Base-by-base conservation (phyloP, 2,329 filamentous ascomycete genomes). In the Sarocladiaceae sp. region DNA sequence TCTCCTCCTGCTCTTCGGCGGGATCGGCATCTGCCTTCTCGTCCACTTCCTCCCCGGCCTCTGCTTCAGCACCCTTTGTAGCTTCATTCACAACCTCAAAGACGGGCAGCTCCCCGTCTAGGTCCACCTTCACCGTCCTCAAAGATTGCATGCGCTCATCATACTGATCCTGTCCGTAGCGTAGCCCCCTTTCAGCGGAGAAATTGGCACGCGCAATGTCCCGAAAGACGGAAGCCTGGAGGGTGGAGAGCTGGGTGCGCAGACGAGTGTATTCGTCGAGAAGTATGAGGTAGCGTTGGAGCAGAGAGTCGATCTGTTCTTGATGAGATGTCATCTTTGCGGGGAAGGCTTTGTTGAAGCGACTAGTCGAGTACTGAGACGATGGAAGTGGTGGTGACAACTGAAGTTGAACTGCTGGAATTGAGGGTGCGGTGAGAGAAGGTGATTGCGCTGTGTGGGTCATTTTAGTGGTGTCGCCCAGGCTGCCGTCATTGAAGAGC, bases 181-280 rank as follows among this genome's bases (percentile, higher is more conserved):
- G 75, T 55, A 82, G 65, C 28, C 84, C 79, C 12, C 80, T 73
- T 62, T 82, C 75, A n/a, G 80, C 82, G 25, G 80, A 73, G 67
- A 89, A 91, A 69, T 91, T 90, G 55, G 88, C 88, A 53, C 87
- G 80, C n/a, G 88, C 85, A 36, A 92, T 74, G 57, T 73, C 70
- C 52, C 79, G 77, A 62, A 75, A 80, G 57, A 87, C 76, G 50
- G 70, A 69, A 18, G 77, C 70, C 57, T 89, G 78, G 18, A 80
- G 68, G 12, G 65, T 62, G 39, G 73, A 72, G 33, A 91, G 75
- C 39, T 76, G 64, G 23, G 71, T 62, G 54, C 81, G 80, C 3
- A 87, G 76, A 18, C 67, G 66, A 12, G 82, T 80, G 71, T 92
- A 91, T 60, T 83, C 72, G 64, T 91, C 77, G 1, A 92, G 70